A percentile compares a stretch with the other conserved stretches of the same genome.
These are phyloP conservation scores for Hygrophoropsis aurantiaca DNA, from an alignment of 768 basidiomycete species.

Conservation along the genomic window DNA sequence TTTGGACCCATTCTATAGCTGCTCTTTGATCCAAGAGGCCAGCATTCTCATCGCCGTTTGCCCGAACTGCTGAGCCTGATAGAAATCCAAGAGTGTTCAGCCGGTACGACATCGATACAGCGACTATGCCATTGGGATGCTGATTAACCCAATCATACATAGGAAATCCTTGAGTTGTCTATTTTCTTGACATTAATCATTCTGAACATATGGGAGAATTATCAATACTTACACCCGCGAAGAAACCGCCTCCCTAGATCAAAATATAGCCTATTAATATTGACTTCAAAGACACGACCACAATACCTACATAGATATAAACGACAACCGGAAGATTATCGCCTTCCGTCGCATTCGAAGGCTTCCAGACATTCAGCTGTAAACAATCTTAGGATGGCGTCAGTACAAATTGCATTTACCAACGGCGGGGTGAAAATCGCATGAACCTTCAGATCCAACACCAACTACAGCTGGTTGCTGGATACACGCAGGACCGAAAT, in stretches of 20 bases:
- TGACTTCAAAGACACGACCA: not conserved
- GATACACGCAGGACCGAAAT: constrained; percentile 46
- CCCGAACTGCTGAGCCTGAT: constrained; percentile 27
- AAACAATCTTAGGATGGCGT: constrained; percentile 39
- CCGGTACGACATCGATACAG: constrained; percentile 34
- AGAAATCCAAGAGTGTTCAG: constrained; percentile 31
- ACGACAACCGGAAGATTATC: constrained; percentile 41
- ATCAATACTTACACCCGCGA: constrained; percentile 23
- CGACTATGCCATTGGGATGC: constrained; percentile 31
- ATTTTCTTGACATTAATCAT: not conserved
- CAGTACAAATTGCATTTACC: constrained; percentile 2
- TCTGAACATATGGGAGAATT: not conserved
- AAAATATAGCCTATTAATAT: not conserved
- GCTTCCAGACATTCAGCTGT: constrained; percentile 44
- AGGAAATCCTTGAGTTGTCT: constrained; percentile 49
- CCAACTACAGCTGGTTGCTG: constrained; percentile 47
- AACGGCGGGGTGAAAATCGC: not conserved
- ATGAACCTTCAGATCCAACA: constrained; percentile 43
- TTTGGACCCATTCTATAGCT: constrained; percentile 40
- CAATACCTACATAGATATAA: constrained; percentile 38
- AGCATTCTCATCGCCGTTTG: constrained; percentile 39
- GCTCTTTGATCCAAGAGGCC: constrained; percentile 44
- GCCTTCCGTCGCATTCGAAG: constrained; percentile 31
- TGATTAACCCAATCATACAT: constrained; percentile 48
- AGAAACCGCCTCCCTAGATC: constrained; percentile 45